Evolutionary conservation across 768 basidiomycete genomes (phyloP).

Genomic region (Termitomyces sp.): DNA sequence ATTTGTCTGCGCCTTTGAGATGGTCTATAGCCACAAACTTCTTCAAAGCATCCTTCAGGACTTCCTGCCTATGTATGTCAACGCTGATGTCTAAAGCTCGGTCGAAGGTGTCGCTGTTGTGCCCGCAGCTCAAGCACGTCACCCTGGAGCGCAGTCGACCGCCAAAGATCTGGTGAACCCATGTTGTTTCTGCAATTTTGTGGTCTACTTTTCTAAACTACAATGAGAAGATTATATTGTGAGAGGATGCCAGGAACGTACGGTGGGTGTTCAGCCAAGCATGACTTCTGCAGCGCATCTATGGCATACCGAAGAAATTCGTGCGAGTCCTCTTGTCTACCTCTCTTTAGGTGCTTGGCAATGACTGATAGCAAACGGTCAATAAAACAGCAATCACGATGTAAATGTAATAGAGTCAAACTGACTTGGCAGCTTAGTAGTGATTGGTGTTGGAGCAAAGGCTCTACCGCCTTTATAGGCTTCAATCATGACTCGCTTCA

Average conservation of each 20-base stretch:
- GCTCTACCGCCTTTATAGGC: slow-evolving; percentile 44
- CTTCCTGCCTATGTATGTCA: slow-evolving; percentile 68
- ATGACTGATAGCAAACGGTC: slow-evolving; percentile 50
- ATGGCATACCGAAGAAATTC: slow-evolving; percentile 95
- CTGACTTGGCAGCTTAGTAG: slow-evolving; percentile 67
- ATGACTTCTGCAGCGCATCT: slow-evolving; percentile 86
- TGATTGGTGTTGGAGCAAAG: slow-evolving; percentile 65
- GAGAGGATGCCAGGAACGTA: slow-evolving; percentile 32
- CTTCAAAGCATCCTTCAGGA: slow-evolving; percentile 67
- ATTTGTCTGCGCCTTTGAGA: slow-evolving; percentile 90
- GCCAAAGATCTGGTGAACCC: slow-evolving; percentile 94
- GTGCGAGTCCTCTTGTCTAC: slow-evolving; percentile 97
- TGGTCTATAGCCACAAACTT: slow-evolving; percentile 82
- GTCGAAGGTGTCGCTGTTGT: slow-evolving; percentile 97
- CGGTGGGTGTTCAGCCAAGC: slow-evolving; percentile 69
- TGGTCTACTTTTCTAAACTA: slow-evolving; percentile 60
- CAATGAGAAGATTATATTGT: slow-evolving; percentile 2
- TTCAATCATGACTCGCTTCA: slow-evolving; percentile 54
- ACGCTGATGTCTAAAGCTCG: slow-evolving; percentile 90
- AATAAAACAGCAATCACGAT: not conserved
- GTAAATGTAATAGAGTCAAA: slow-evolving; percentile 15
- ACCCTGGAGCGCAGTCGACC: slow-evolving; percentile 91
- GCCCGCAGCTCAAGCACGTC: slow-evolving; percentile 71
- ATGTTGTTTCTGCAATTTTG: slow-evolving; percentile 79
- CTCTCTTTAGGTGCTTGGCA: slow-evolving; percentile 85